phyloP scores from a whole-genome alignment of 768 basidiomycete species.

The Tricholomella constricta region DNA sequence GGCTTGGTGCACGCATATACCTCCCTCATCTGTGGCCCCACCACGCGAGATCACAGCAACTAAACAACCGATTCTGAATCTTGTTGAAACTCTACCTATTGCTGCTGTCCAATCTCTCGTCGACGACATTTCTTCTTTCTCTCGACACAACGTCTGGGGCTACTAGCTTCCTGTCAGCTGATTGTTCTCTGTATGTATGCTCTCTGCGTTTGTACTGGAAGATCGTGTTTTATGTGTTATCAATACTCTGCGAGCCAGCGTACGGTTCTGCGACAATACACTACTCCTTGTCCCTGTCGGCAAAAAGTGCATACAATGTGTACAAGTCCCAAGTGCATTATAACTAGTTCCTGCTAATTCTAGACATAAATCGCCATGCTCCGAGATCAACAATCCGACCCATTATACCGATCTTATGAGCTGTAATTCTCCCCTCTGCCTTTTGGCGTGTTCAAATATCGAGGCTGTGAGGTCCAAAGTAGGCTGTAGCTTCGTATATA shows the following conservation, averaged over 20 bases:
- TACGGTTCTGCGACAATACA: too few relatives aligned
- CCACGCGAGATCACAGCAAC: not conserved
- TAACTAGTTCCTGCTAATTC: too few relatives aligned
- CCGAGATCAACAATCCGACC: too few relatives aligned
- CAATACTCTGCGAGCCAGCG: too few relatives aligned
- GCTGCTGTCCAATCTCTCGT: not conserved
- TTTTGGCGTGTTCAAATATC: not conserved
- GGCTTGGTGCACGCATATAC: constrained; percentile 33
- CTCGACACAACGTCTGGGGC: constrained; percentile 10
- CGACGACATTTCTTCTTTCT: not conserved
- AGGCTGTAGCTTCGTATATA: not conserved
- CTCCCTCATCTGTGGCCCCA: not conserved
- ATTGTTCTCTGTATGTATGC: not conserved
- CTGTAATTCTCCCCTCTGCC: not conserved
- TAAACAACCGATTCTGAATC: not conserved
- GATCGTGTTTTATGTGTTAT: too few relatives aligned
- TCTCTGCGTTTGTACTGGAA: too few relatives aligned
- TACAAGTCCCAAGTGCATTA: not conserved
- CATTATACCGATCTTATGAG: too few relatives aligned
- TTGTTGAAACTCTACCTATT: not conserved
- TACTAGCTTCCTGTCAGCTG: constrained; percentile 1
- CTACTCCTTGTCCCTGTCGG: too few relatives aligned
- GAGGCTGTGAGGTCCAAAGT: not conserved
- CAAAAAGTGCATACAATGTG: not conserved
- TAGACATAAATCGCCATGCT: too few relatives aligned